Base-by-base conservation (phyloP, 306 rosid genomes). In the Carpinus fangiana region DNA sequence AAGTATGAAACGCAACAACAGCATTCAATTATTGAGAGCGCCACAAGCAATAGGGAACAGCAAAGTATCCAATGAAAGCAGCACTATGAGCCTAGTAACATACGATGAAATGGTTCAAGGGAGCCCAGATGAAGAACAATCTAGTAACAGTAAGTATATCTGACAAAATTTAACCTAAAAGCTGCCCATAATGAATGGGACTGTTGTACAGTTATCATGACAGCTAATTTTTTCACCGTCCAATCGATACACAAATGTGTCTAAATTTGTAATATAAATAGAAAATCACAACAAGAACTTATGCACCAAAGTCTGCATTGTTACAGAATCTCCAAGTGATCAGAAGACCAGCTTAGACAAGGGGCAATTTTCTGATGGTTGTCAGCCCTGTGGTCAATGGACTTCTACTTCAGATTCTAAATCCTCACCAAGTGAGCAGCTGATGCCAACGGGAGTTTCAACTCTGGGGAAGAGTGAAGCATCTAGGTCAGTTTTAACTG, bases 81-180 rank as follows among this genome's bases (percentile, higher is more conserved):
- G 23, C 75, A 78, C 73, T 55, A 71, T 54, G 36, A 83, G 52
- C 76, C 79, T 78, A 47, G 73, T 87, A 56, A 82, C 60, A 81
- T 90, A 90, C 73, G 67, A 66, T 34, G 95, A 90, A 80, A 89
- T 91, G 95, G 71, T 87, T 71, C 97, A 84, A 10, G 96, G 91
- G 83, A 86, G 87, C 79, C 73, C 87, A 61, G 88, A 83, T 10
- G 84, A 84, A 45, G 81, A 78, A 79, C 26, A 34, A 13, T 75
- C 91, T 75, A 79, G 60, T 13, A 79, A 46, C 43, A 59, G 93
- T 86, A 78, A 82, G 90, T 36, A 11, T 12, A 60, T 23, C 38
- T 6, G 14, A 55, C 60, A 18, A 55, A 55, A 55, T 17, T 17
- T 55, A 0, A 55, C 23, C 3, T 55, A 3, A 55, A 55, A n/a